Base-by-base conservation (phyloP, 2,329 filamentous ascomycete genomes). In the Eutypa lata region DNA sequence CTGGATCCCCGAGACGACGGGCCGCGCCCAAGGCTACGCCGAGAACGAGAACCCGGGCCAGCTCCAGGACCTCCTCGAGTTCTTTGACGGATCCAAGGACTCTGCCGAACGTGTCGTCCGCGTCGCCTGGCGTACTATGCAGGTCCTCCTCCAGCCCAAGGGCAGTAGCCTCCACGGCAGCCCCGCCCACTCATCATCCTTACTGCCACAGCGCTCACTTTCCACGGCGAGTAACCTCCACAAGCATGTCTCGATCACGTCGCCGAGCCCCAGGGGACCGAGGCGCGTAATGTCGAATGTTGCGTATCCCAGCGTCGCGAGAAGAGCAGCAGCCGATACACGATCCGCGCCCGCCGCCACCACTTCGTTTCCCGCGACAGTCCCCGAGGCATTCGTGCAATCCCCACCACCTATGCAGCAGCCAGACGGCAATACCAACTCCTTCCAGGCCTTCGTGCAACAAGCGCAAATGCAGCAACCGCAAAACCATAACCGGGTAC, bases 41-140 rank as follows among this genome's bases (percentile, higher is more conserved):
- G 82, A 87, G 64, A 83, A 83, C 51, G 83, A 86, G 65, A 83
- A 78, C 54, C 79, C 80, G 7, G 83, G 84, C 13, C 81, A 85
- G 57, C 70, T 87, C 10, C 81, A 86, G 62, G 84, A 87, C 61
- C 76, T 84, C 7, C 75, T 88, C 24, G 84, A 88, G 62, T 84
- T 84, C 61, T 87, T 86, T 62, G 83, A 80, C 5, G 77, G 81
- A 37, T 75, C 79, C 33, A 78, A 76, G 47, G 75, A 80, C 48
- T 80, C 84, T 56, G 80, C 82, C 0, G 75, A 80, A 55, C 77
- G 75, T 58, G 76, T 87, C 44, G 81, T 83, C 13, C 74, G 76
- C 50, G 73, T 82, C 49, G 84, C 83, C 3, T 85, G 57, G 65
- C 69, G 38, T 47, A 73, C 60, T 57, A 71, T 61, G 16, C 66